phyloP scores from a whole-genome alignment of 78 protist species.

The Planoprotostelium fungivorum region DNA sequence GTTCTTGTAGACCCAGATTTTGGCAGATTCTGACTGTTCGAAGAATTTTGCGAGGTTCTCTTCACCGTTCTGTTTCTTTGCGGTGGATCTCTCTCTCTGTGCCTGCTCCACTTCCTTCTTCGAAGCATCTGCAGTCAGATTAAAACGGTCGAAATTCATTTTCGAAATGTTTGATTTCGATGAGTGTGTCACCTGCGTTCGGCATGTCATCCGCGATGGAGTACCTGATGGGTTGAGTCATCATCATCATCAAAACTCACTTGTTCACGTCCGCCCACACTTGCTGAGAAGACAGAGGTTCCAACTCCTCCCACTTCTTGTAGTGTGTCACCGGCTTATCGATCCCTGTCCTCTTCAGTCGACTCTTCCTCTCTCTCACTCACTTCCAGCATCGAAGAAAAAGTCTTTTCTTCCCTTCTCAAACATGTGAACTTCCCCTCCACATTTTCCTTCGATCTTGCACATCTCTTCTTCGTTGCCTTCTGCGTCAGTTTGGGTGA shows the following conservation, averaged over 20 bases:
- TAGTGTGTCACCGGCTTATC: neutral
- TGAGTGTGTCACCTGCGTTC: neutral
- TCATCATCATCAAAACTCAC: neutral
- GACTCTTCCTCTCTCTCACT: neutral
- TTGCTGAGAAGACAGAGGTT: neutral
- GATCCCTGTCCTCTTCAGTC: neutral
- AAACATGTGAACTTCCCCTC: neutral
- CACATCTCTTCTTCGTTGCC: neutral
- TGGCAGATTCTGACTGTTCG: neutral
- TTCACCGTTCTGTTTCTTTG: neutral
- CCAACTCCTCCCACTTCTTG: neutral
- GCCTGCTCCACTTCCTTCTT: neutral
- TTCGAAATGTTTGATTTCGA: neutral
- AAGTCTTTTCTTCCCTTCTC: neutral
- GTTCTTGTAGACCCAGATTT: neutral
- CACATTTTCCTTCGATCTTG: neutral
- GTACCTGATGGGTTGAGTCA: neutral
- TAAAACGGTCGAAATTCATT: too few species aligned
- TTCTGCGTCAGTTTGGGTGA: neutral
- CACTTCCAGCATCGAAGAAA: neutral
- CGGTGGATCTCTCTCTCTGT: neutral
- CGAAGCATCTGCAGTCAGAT: neutral
- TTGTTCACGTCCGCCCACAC: neutral
- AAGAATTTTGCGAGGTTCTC: neutral
- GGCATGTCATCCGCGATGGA: neutral